These are phyloP conservation scores for Glebionis coronaria DNA, from an alignment of 129 eudicot genomes.

Conservation along the genomic window DNA sequence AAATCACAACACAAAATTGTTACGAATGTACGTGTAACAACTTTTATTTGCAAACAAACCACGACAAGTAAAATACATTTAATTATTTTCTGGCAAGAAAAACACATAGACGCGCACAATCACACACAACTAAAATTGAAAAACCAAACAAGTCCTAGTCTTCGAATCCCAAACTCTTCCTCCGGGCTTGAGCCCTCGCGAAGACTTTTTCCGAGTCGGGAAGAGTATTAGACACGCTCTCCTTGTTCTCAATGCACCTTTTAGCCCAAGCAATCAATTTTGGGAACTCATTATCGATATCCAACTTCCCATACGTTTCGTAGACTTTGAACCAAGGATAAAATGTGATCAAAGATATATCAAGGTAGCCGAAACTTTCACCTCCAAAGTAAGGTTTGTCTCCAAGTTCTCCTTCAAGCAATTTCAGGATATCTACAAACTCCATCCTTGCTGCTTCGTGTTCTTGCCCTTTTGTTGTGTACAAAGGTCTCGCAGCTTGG, in stretches of 20 bases:
- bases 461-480: no score
- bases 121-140: no score
- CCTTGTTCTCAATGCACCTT: conserved; percentile 41
- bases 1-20: no score
- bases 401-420: no score
- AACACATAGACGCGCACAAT: no score
- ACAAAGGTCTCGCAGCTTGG: no score
- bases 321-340: conserved; percentile 35
- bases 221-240: conserved; percentile 32
- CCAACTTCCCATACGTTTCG: conserved; percentile 32
- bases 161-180: conserved; percentile 22
- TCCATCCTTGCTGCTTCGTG: no score
- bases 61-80: no score
- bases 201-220: conserved; percentile 20
- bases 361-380: conserved; percentile 27
- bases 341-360: conserved; percentile 31
- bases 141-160: no score
- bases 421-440: no score
- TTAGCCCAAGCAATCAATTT: conserved; percentile 40
- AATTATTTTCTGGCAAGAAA: no score
- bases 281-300: conserved; percentile 33
- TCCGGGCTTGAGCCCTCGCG: conserved; percentile 4
- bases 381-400: conserved; percentile 26
- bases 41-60: not conserved
- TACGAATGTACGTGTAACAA: not conserved